Conservation (phyloP, 495 filamentous ascomycete genomes). For the Baudoinia panamericana region DNA sequence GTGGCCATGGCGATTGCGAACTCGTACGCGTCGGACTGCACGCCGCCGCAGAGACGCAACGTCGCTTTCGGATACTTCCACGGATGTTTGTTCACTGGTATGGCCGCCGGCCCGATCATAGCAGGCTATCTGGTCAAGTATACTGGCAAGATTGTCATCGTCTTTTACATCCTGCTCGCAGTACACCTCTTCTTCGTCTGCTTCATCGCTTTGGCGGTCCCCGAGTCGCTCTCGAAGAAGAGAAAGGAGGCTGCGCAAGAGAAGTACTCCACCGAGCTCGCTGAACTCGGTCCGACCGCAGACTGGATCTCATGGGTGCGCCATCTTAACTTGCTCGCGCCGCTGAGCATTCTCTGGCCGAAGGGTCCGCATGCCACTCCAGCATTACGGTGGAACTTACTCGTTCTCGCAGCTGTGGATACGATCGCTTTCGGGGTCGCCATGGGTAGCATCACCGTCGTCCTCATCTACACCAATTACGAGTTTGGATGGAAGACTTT, state of each 20-base stretch:
- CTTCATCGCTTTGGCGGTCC: constrained; percentile 54
- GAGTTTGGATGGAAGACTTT: constrained; percentile 71
- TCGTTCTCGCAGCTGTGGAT: constrained; percentile 69
- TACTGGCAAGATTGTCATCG: constrained; percentile 51
- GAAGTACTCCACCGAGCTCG: constrained; percentile 36
- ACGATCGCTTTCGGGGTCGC: constrained; percentile 64
- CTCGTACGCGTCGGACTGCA: constrained; percentile 82
- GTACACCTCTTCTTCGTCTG: constrained; percentile 58
- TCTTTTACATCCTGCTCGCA: constrained; percentile 68
- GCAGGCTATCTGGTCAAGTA: constrained; percentile 62
- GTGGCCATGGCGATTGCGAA: constrained; percentile 64
- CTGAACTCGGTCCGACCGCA: constrained; percentile 20
- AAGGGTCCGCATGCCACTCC: constrained; percentile 47
- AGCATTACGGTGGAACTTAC: constrained; percentile 59
- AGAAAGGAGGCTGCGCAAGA: constrained; percentile 55
- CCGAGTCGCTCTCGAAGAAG: constrained; percentile 64
- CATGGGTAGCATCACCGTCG: constrained; percentile 64
- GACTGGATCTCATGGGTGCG: constrained; percentile 35
- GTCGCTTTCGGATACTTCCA: constrained; percentile 86
- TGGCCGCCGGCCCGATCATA: constrained; percentile 69
- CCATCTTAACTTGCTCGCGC: constrained; percentile 49
- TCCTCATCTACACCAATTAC: constrained; percentile 65
- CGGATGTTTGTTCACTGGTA: constrained; percentile 71
- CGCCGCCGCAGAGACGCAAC: constrained; percentile 58
- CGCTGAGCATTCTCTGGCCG: constrained; percentile 66